Conservation (phyloP, 768 basidiomycete genomes). For the Multifurca ochricompacta region DNA sequence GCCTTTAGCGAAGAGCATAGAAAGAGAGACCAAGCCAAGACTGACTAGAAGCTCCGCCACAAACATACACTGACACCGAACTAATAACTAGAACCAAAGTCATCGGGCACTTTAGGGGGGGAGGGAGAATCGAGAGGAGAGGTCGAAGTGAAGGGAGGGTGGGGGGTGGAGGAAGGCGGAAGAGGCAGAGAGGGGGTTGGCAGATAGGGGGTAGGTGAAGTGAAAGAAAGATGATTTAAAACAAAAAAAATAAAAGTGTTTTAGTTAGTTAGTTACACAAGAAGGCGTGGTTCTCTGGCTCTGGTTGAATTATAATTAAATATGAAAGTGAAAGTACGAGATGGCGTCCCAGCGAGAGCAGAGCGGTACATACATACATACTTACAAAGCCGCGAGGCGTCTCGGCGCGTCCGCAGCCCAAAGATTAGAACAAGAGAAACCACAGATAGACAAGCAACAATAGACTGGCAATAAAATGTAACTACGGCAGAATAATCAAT, state of each 20-base stretch:
- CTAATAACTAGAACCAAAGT: too few species aligned
- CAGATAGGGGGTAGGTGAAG: constrained; percentile 13
- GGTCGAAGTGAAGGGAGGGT: too few species aligned
- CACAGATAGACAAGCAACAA: constrained; percentile 6
- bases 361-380: constrained; percentile 21
- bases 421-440: constrained; percentile 10
- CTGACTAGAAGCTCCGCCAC: too few species aligned
- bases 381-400: constrained; percentile 12
- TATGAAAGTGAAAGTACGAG: constrained; percentile 18
- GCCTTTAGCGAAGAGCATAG: too few species aligned
- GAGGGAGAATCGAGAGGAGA: too few species aligned
- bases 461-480: constrained; percentile 12
- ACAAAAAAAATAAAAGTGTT: too few species aligned
- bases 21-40: not conserved
- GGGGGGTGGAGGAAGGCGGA: too few species aligned
- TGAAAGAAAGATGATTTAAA: constrained; percentile 9
- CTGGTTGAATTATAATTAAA: constrained; percentile 16
- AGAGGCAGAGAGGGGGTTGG: constrained; percentile 6
- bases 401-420: not conserved
- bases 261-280: constrained; percentile 14
- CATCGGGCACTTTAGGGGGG: too few species aligned
- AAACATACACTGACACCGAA: too few species aligned
- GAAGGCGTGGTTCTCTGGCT: constrained; percentile 17
- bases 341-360: constrained; percentile 15
- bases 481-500: constrained; percentile 16